Evolutionary conservation across 208 protist species (phyloP), one percentile per base, ranked within the genome.

Genomic region (Crithidia thermophila): DNA sequence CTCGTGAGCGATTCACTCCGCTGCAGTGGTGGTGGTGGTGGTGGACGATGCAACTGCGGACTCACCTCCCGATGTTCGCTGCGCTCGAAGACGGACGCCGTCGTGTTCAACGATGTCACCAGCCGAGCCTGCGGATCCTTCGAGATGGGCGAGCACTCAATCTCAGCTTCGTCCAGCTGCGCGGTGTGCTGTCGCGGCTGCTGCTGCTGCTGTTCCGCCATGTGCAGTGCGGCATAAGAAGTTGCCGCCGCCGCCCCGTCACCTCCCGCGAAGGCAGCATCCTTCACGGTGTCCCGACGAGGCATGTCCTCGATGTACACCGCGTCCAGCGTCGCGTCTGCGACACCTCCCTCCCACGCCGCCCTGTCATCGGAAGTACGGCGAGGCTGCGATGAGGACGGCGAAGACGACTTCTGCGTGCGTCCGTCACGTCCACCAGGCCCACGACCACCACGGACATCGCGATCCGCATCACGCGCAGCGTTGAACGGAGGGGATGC

Each of bases 91-190:
- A 71, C 11, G 36, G 71, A 53, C 21, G 59, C 69, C 21, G 62
- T 77, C 20, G 71, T 77, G 62, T 66, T 77, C 27, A 75, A 33
- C 23, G 69, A 75, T 11, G 52, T 42, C 14, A 61, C 4, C 25
- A 61, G 47, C 28, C 56, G 71, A 16, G 47, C 49, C 30, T 70
- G 52, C 23, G 63, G 62, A 42, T 77, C 71, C 34, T 64, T 61
- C 16, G 64, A 36, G 21, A 82, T 82, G 27, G 77, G 77, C 14
- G 77, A 82, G 61, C 67, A 70, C 36, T 76, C 70, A 11, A 82
- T 20, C 34, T 77, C 65, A 10, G 62, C 64, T 13, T 42, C 56
- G 4, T 66, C 55, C 11, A 40, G 0, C 11, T n/a, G 0, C 33
- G 9, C n/a, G 14, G 18, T 34, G 62, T 27, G 20, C 23, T 10